These are phyloP conservation scores for Yarrowia bubula DNA, from an alignment of 805 yeast genomes.

Conservation along the genomic window DNA sequence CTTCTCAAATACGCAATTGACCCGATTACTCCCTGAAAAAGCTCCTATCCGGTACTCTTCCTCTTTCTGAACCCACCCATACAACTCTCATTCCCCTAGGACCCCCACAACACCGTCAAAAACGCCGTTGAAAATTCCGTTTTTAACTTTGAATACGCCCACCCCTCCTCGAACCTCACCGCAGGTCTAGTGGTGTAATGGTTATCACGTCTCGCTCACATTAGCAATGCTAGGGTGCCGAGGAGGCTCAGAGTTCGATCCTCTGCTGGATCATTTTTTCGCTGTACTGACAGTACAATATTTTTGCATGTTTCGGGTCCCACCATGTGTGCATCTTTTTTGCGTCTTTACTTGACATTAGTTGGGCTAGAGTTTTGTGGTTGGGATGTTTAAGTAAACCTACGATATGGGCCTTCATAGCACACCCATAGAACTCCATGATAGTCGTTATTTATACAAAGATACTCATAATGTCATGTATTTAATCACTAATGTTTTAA, in stretches of 20 bases:
- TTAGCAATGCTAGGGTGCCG: slow-evolving; percentile 15
- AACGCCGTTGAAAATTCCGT: not conserved
- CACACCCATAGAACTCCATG: no score
- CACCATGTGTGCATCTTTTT: no score
- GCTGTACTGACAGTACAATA: no score
- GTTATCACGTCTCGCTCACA: slow-evolving; percentile 28
- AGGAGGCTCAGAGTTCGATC: slow-evolving; percentile 28
- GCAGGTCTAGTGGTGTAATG: slow-evolving; percentile 27
- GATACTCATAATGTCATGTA: not conserved
- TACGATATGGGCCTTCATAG: no score
- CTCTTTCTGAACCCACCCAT: no score
- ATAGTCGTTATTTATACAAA: not conserved
- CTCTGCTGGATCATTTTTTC: slow-evolving; percentile 25
- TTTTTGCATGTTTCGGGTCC: not conserved
- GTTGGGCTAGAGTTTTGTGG: no score
- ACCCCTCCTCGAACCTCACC: not conserved
- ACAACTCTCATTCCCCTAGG: not conserved
- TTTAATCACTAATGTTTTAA: not conserved
- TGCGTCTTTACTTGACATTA: not conserved
- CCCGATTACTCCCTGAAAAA: no score
- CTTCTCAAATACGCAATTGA: no score
- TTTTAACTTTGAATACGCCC: not conserved
- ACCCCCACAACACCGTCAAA: not conserved
- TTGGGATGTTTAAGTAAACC: no score
- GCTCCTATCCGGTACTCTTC: no score